Conservation (phyloP, 1,284 basidiomycete genomes). For the Austropuccinia psidii region DNA sequence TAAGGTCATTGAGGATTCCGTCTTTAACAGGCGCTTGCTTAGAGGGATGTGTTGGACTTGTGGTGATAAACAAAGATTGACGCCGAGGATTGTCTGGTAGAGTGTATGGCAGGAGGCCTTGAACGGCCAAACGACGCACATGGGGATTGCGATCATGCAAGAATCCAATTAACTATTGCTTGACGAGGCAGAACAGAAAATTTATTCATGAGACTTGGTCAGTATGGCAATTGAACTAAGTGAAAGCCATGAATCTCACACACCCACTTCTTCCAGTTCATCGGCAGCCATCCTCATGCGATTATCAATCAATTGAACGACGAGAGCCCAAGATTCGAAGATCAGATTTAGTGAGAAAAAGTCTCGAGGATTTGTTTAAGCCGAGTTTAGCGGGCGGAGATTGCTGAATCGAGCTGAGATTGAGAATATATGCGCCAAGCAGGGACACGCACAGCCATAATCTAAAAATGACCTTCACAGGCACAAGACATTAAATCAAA, state of each 20-base stretch:
- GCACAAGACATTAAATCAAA: too few relatives aligned
- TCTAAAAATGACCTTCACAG: too few relatives aligned
- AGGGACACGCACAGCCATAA: too few relatives aligned
- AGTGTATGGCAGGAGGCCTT: slow-evolving; percentile 73
- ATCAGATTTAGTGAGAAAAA: neutral
- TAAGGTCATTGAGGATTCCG: slow-evolving; percentile 43
- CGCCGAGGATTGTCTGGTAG: slow-evolving; percentile 63
- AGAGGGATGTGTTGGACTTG: slow-evolving; percentile 47
- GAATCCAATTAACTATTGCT: slow-evolving; percentile 70
- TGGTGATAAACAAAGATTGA: slow-evolving; percentile 60
- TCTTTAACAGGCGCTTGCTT: slow-evolving; percentile 35
- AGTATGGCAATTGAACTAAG: neutral
- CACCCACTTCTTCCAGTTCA: slow-evolving; percentile 28
- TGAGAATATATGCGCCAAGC: too few relatives aligned
- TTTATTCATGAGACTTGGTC: neutral
- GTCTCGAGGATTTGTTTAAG: too few relatives aligned
- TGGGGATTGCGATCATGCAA: slow-evolving; percentile 77
- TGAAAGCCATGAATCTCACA: neutral
- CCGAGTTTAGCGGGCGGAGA: too few relatives aligned
- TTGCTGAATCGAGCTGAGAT: too few relatives aligned
- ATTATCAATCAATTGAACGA: neutral
- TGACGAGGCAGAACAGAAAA: neutral
- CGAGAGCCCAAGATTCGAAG: neutral
- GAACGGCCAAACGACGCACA: slow-evolving; percentile 75
- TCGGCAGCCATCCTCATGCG: neutral